Evolutionary conservation across 768 basidiomycete genomes (phyloP).

Genomic region (Lyophyllum decastes): DNA sequence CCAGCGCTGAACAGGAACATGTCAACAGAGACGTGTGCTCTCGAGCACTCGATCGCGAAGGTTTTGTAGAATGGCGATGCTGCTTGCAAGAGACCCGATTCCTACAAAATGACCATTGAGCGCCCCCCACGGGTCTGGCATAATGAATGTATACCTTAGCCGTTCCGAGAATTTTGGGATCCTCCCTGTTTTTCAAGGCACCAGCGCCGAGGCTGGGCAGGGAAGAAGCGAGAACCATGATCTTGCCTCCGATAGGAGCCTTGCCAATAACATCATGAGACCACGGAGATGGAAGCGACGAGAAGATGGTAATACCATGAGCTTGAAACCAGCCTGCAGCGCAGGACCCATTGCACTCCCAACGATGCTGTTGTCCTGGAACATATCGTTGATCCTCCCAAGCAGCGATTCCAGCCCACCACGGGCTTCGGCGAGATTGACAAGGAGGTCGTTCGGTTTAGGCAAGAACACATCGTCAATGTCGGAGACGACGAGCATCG

Average conservation of each 20-base stretch:
- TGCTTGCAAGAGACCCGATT: conserved; percentile 91
- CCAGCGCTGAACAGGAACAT: conserved; percentile 97
- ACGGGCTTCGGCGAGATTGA: conserved; percentile 88
- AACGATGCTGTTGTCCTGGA: conserved; percentile 91
- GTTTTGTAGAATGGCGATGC: conserved; percentile 97
- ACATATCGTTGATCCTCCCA: conserved; percentile 90
- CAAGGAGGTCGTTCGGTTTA: conserved; percentile 93
- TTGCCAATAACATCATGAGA: conserved; percentile 25
- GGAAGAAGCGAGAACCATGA: conserved; percentile 82
- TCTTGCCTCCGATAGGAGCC: conserved; percentile 94
- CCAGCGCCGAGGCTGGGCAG: conserved; percentile 89
- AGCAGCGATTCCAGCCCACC: conserved; percentile 80
- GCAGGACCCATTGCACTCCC: conserved; percentile 96
- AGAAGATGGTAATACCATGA: conserved; percentile 61
- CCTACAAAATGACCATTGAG: conserved; percentile 41
- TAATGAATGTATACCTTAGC: conserved; percentile 60
- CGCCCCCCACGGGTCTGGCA: background rate
- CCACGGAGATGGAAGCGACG: background rate
- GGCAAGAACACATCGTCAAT: conserved; percentile 97
- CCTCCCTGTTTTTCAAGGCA: conserved; percentile 93
- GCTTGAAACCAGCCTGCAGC: conserved; percentile 92
- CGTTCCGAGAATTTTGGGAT: conserved; percentile 94
- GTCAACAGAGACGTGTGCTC: conserved; percentile 95
- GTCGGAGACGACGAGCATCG: conserved; percentile 97
- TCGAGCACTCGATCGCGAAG: conserved; percentile 97